Conservation (phyloP, 306 rosid species). For the Betula pendula region DNA sequence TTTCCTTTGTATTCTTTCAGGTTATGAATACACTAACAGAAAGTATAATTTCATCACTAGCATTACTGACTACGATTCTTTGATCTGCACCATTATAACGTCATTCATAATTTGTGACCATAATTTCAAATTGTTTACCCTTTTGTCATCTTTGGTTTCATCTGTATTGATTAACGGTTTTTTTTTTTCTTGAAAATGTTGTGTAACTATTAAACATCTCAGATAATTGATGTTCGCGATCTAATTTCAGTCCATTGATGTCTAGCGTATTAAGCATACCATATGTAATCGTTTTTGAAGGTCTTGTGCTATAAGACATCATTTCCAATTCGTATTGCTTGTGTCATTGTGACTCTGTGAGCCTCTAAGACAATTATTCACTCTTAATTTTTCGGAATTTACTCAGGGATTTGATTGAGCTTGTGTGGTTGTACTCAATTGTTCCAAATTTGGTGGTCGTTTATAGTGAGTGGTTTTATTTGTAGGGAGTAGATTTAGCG, state of each 20-base stretch:
- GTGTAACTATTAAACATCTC: no score
- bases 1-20: background rate
- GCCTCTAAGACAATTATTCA: background rate
- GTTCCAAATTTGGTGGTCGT: constrained; percentile 8
- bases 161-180: no score
- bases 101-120: background rate
- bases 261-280: background rate
- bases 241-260: background rate
- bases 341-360: background rate
- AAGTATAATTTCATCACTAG: background rate
- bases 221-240: no score
- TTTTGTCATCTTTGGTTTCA: no score
- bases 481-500: constrained; percentile 30
- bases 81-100: background rate
- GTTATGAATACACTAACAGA: background rate
- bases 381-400: background rate
- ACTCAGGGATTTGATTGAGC: background rate
- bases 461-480: background rate
- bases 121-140: background rate
- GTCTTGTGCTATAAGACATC: background rate
- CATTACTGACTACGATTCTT: background rate
- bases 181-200: background rate
- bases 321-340: background rate
- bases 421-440: background rate
- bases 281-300: background rate